phyloP scores from a whole-genome alignment of 192 early-diverging fungal species.

The Coemansia sp. region DNA sequence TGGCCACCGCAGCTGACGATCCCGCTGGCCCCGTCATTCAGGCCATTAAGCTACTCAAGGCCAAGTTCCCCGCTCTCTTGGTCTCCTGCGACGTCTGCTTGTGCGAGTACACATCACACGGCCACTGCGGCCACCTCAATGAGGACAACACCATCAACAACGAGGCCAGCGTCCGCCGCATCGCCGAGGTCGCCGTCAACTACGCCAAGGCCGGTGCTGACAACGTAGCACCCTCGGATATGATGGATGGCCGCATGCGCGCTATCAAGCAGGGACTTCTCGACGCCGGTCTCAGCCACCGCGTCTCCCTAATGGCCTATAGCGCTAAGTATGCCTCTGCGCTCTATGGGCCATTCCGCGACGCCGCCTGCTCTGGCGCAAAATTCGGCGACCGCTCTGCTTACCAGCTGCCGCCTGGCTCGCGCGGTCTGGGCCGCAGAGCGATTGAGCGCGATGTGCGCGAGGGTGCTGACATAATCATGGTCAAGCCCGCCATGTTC shows the following conservation, averaged over 20 bases:
- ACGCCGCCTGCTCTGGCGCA: constrained; percentile 92
- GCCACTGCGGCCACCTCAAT: constrained; percentile 86
- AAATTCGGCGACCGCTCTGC: constrained; percentile 86
- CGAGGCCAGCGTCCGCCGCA: constrained; percentile 64
- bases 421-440: constrained; percentile 87
- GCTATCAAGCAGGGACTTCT: constrained; percentile 87
- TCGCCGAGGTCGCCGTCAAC: constrained; percentile 79
- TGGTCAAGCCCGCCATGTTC: constrained; percentile 96
- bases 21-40: constrained; percentile 80
- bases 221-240: constrained; percentile 90
- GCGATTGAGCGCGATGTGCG: constrained; percentile 82
- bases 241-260: constrained; percentile 96
- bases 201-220: constrained; percentile 93
- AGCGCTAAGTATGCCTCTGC: constrained; percentile 93
- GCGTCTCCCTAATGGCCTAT: constrained; percentile 92
- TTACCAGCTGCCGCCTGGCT: constrained; percentile 89
- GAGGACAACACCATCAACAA: constrained; percentile 86
- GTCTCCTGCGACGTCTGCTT: constrained; percentile 95
- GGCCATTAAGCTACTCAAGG: constrained; percentile 74
- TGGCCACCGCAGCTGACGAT: constrained; percentile 80
- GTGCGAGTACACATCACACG: constrained; percentile 94
- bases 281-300: constrained; percentile 68
- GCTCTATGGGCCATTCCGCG: constrained; percentile 98
- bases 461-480: constrained; percentile 95
- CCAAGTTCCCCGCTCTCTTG: constrained; percentile 73